Conservation (phyloP, 23 red algal genomes). For the Gracilaria vermiculophylla region DNA sequence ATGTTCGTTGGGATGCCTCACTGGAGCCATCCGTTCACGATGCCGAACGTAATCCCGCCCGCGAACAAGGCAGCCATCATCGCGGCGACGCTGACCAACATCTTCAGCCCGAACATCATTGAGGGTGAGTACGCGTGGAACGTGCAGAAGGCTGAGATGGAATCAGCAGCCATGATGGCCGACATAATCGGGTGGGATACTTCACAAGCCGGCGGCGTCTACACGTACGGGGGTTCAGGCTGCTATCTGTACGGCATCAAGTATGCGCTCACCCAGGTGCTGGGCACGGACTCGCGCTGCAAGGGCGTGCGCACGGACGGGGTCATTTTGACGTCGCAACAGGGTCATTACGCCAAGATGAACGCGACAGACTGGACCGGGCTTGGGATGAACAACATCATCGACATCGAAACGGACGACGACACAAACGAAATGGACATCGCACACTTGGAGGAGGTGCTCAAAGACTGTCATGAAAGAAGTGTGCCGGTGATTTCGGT, state of each 20-base stretch:
- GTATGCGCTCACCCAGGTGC: slow-evolving; percentile 50
- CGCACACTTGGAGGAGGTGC: slow-evolving; percentile 20
- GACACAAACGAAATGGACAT: slow-evolving; percentile 46
- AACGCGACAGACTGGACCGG: slow-evolving; percentile 54
- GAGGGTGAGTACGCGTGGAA: slow-evolving; percentile 54
- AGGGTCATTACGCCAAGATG: slow-evolving; percentile 56
- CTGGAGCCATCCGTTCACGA: slow-evolving; percentile 23
- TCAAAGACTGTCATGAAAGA: neutral
- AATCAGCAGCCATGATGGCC: slow-evolving; percentile 31
- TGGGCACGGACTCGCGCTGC: slow-evolving; percentile 12
- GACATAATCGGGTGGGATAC: slow-evolving; percentile 30
- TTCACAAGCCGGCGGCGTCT: slow-evolving; percentile 25
- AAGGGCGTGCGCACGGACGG: slow-evolving; percentile 45
- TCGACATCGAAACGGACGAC: slow-evolving; percentile 39
- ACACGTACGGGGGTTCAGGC: slow-evolving; percentile 47
- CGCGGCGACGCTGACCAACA: slow-evolving; percentile 29
- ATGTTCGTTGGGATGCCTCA: slow-evolving; percentile 54
- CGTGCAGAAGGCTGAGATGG: slow-evolving; percentile 36
- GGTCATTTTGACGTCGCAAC: slow-evolving; percentile 24
- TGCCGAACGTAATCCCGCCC: slow-evolving; percentile 47
- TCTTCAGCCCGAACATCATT: slow-evolving; percentile 37
- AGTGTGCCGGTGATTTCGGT: slow-evolving; percentile 26
- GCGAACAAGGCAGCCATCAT: slow-evolving; percentile 56
- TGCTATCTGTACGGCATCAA: slow-evolving; percentile 67
- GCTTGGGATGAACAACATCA: slow-evolving; percentile 42